These are phyloP conservation scores for Aspergillus oerlinghausenensis DNA, from an alignment of 2,329 filamentous ascomycete species.

Conservation along the genomic window DNA sequence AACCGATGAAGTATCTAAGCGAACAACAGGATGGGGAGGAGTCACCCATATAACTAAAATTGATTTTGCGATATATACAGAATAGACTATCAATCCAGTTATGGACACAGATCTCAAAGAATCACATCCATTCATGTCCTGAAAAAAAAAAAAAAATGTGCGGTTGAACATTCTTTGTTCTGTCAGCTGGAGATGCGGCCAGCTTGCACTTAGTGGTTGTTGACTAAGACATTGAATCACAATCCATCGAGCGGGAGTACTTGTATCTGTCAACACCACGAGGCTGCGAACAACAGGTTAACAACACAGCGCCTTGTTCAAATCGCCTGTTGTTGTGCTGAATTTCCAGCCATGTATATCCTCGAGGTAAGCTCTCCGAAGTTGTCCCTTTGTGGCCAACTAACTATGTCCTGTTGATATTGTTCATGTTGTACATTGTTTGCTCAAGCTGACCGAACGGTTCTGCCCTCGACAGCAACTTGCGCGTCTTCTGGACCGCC, in stretches of 20 bases:
- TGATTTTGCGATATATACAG: not conserved
- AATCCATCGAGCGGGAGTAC: constrained; percentile 4
- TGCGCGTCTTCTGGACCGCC: constrained; percentile 80
- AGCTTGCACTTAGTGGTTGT: not conserved
- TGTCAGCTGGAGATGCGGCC: not conserved
- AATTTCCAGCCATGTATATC: constrained; percentile 28
- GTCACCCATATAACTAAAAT: not conserved
- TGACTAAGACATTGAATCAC: constrained; percentile 3
- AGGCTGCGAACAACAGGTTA: constrained; percentile 1
- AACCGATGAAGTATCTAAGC: constrained; percentile 3
- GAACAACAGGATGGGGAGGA: not conserved
- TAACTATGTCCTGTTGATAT: not conserved
- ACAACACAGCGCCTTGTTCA: constrained; percentile 10
- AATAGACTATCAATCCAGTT: not conserved
- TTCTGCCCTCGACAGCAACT: constrained; percentile 51
- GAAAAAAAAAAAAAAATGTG: not conserved
- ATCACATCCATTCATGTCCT: not conserved
- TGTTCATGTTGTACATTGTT: not conserved
- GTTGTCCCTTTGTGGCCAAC: not conserved
- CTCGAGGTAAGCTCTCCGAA: constrained; percentile 26
- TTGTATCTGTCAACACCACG: constrained; percentile 8
- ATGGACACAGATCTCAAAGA: not conserved
- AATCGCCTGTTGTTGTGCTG: constrained; percentile 14
- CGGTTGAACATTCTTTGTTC: not conserved
- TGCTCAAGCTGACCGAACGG: constrained; percentile 9